Conservation (phyloP, 345 rosid genomes). For the thale cress (Arabidopsis thaliana) region TAIR10.1 NC_003071.7:364501-365000, state of each 20-base stretch:
- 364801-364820: conserved; percentile 52
- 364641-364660: conserved; percentile 93
- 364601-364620: conserved; percentile 87
- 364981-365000: conserved; percentile 77
- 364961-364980: neutral
- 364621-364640: conserved; percentile 87
- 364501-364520: conserved; percentile 94
- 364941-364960: neutral
- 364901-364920: conserved; percentile 79
- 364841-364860: conserved; percentile 48
- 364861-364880: conserved; percentile 76
- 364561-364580: conserved; percentile 89
- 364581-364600: conserved; percentile 99
- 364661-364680: conserved; percentile 60
- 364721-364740: conserved; percentile 84
- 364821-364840: conserved; percentile 60
- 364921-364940: conserved; percentile 24
- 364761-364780: conserved; percentile 85
- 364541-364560: conserved; percentile 98
- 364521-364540: conserved; percentile 95
- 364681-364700: conserved; percentile 43
- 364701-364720: conserved; percentile 63
- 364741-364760: conserved; percentile 88
- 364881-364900: conserved; percentile 90
- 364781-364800: conserved; percentile 43